Evolutionary conservation across 129 eudicot genomes (phyloP).

Genomic region (Chrysanthemum seticuspe): DNA sequence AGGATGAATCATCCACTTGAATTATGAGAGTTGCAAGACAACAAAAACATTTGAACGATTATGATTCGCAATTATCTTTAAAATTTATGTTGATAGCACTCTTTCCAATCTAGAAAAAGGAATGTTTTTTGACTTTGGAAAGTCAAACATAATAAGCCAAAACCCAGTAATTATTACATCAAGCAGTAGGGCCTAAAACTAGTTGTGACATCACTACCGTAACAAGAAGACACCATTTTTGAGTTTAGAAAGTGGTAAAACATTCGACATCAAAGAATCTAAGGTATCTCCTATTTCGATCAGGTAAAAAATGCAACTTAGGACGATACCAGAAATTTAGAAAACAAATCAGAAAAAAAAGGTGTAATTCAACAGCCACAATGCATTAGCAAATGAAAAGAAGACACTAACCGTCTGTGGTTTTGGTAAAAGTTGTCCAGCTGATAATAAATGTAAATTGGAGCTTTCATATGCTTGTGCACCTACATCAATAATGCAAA

Average conservation of each 20-base stretch:
- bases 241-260: background rate
- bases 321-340: background rate
- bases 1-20: no score
- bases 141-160: background rate
- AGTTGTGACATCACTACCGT: background rate
- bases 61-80: no score
- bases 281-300: background rate
- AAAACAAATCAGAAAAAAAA: background rate
- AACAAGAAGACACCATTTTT: slow-evolving; percentile 10
- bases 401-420: slow-evolving; percentile 64
- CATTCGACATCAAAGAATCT: slow-evolving; percentile 3
- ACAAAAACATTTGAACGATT: no score
- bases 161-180: background rate
- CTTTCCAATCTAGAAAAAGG: no score
- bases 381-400: no score
- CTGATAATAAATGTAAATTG: slow-evolving; percentile 76
- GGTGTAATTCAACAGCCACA: background rate
- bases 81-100: no score
- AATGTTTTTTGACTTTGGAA: no score
- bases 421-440: slow-evolving; percentile 90
- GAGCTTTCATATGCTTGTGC: slow-evolving; percentile 82
- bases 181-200: no score
- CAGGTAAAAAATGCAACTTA: background rate
- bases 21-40: no score
- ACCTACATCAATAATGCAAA: slow-evolving; percentile 43